Evolutionary conservation across 108 stramenopile genomes (phyloP).

Genomic region (Nannochloropsis oceanica): DNA sequence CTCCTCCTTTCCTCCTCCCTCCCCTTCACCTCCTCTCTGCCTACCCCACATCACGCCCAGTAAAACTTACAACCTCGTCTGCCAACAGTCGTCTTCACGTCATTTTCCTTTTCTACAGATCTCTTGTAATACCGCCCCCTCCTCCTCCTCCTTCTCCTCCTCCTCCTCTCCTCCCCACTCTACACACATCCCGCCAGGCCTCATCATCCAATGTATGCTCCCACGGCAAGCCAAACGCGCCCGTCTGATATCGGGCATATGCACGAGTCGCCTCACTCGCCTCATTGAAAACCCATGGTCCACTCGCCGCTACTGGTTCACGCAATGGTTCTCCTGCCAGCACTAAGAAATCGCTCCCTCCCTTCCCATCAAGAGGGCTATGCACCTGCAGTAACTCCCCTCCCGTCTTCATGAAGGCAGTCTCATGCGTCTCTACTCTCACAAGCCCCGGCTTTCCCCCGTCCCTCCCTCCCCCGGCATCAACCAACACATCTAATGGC

Average conservation of each 20-base stretch:
- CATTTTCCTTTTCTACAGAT: too few relatives aligned
- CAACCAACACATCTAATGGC: neutral
- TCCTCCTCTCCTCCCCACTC: neutral
- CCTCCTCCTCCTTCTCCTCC: too few relatives aligned
- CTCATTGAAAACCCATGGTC: slow-evolving; percentile 11
- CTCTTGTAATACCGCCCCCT: too few relatives aligned
- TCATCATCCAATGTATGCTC: slow-evolving; percentile 16
- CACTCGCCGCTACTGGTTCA: neutral
- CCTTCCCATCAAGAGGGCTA: neutral
- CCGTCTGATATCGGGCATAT: neutral
- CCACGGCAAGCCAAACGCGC: slow-evolving; percentile 16
- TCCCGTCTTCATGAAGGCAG: neutral
- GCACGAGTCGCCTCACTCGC: slow-evolving; percentile 5
- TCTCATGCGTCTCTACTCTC: neutral
- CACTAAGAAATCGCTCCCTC: slow-evolving; percentile 9
- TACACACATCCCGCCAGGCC: slow-evolving; percentile 15
- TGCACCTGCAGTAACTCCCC: neutral
- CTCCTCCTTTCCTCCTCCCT: too few relatives aligned
- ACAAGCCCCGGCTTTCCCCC: neutral
- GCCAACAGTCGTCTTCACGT: too few relatives aligned
- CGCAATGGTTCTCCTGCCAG: slow-evolving; percentile 11
- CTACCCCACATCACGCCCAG: too few relatives aligned
- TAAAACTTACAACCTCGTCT: too few relatives aligned
- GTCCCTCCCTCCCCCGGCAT: neutral
- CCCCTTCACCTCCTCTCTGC: too few relatives aligned